phyloP scores from a whole-genome alignment of 306 rosid species.

The Arachis stenosperma region DNA sequence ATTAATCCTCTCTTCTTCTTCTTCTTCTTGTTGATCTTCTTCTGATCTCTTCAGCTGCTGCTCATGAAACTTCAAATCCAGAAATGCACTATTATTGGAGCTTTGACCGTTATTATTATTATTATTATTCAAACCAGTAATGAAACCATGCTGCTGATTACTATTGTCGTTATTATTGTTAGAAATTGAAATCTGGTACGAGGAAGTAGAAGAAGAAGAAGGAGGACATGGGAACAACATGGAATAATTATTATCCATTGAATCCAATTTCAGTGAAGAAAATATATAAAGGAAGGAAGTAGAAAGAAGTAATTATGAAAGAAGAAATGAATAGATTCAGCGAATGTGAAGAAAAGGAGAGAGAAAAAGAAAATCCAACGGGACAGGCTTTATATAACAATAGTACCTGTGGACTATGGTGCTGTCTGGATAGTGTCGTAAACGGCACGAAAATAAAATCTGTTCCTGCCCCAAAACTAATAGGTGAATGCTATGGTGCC shows the following conservation, averaged over 20 bases:
- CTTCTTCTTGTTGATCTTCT: neutral
- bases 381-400: slow-evolving; percentile 29
- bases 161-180: too few species aligned
- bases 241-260: slow-evolving; percentile 53
- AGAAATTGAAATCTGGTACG: slow-evolving; percentile 30
- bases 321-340: slow-evolving; percentile 29
- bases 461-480: too few species aligned
- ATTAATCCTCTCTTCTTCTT: slow-evolving; percentile 11
- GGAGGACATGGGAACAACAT: slow-evolving; percentile 59
- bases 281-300: neutral
- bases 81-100: slow-evolving; percentile 40
- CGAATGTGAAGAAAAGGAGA: slow-evolving; percentile 32
- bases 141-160: neutral
- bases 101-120: slow-evolving; percentile 31
- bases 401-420: too few species aligned
- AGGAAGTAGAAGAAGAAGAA: slow-evolving; percentile 39
- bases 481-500: too few species aligned
- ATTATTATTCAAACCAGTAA: neutral
- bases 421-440: slow-evolving; percentile 48
- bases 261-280: neutral
- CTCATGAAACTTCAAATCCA: slow-evolving; percentile 40
- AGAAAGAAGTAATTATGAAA: neutral
- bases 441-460: slow-evolving; percentile 54
- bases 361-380: slow-evolving; percentile 15
- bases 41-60: neutral